A percentile compares a stretch with the other conserved stretches of the same genome.
Conservation (phyloP, 306 rosid genomes). For the Abrus precatorius region DNA sequence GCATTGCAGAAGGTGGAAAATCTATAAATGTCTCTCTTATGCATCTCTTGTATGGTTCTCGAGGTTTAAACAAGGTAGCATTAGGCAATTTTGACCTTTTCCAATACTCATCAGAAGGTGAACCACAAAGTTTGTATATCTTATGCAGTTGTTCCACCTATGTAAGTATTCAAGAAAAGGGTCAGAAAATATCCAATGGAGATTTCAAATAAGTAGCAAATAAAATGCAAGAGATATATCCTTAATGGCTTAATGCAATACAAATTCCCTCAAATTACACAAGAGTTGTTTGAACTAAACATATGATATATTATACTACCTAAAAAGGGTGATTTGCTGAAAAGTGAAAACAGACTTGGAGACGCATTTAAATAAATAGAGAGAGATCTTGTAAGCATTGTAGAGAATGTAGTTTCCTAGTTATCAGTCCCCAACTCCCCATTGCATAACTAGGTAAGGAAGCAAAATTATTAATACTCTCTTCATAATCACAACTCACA, state of each 20-base stretch:
- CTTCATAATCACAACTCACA: neutral
- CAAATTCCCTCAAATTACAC: conserved; percentile 11
- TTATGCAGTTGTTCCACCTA: conserved; percentile 97
- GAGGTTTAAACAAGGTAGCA: conserved; percentile 91
- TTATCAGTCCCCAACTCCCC: neutral
- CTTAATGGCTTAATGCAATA: conserved; percentile 39
- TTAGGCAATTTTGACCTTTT: conserved; percentile 86
- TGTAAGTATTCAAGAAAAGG: conserved; percentile 42
- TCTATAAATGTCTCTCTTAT: conserved; percentile 79
- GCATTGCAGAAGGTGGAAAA: conserved; percentile 84
- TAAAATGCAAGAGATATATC: neutral
- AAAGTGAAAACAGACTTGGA: conserved; percentile 17
- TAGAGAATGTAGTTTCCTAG: neutral
- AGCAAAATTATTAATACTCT: conserved; percentile 7
- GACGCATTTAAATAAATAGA: conserved; percentile 12
- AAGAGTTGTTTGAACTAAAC: conserved; percentile 15
- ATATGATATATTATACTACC: conserved; percentile 14
- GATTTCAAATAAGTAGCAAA: conserved; percentile 35
- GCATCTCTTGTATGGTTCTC: conserved; percentile 82
- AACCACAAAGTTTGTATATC: conserved; percentile 95
- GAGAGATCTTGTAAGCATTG: conserved; percentile 16
- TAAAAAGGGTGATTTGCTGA: conserved; percentile 10
- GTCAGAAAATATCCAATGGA: conserved; percentile 35
- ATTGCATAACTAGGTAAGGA: conserved; percentile 19
- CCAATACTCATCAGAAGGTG: conserved; percentile 95